Evolutionary conservation across 2,329 filamentous ascomycete genomes (phyloP).

Genomic region (Aurifilum marmelostoma): DNA sequence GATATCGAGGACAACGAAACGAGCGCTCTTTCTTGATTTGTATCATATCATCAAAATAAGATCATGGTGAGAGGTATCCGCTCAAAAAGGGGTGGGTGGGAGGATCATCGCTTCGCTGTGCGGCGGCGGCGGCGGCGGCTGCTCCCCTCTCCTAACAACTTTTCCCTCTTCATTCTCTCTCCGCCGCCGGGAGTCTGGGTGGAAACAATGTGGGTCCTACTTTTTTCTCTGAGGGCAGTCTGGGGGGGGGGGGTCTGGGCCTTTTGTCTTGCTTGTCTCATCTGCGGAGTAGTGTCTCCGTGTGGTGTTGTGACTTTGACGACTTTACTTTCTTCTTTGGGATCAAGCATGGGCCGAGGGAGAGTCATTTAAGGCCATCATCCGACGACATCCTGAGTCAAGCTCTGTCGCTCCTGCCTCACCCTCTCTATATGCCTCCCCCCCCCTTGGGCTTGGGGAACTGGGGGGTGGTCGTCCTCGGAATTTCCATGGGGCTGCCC

Average conservation of each 20-base stretch:
- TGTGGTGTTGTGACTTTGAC: neutral
- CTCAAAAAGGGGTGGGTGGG: neutral
- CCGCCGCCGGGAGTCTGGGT: neutral
- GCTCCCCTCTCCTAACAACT: neutral
- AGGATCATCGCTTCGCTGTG: neutral
- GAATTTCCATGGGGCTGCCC: neutral
- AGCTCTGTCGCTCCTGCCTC: neutral
- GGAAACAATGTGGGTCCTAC: neutral
- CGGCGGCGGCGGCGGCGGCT: too few relatives aligned
- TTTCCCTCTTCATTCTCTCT: neutral
- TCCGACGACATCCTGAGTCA: neutral
- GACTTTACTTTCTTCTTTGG: neutral
- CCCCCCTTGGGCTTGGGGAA: neutral
- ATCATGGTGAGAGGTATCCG: too few relatives aligned
- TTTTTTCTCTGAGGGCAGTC: neutral
- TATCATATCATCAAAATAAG: neutral
- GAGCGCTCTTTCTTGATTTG: neutral
- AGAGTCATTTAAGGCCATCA: neutral
- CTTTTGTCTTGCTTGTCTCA: neutral
- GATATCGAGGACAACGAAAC: neutral
- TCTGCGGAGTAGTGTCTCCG: constrained; percentile 3
- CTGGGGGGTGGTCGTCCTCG: neutral
- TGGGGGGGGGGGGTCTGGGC: neutral
- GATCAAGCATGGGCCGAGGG: neutral
- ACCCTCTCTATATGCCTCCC: neutral